A percentile compares a stretch with the other conserved stretches of the same genome.
These are phyloP conservation scores for Cyclotella sp. DNA, from an alignment of 108 stramenopile genomes.

Conservation along the genomic window DNA sequence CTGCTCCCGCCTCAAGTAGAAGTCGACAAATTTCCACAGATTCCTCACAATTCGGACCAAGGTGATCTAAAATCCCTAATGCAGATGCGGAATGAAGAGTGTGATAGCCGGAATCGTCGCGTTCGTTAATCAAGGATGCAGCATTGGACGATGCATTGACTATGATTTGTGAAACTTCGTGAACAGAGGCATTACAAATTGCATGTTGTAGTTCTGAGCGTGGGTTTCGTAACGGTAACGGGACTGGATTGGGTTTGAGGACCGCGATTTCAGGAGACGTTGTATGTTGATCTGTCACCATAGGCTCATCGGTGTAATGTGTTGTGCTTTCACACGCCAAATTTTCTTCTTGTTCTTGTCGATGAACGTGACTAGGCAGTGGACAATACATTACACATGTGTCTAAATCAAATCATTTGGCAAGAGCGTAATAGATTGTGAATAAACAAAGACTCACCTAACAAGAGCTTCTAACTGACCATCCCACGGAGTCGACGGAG, in stretches of 20 bases:
- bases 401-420: neutral
- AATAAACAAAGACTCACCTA: slow-evolving; percentile 47
- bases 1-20: slow-evolving; percentile 65
- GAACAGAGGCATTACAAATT: slow-evolving; percentile 73
- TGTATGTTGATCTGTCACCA: neutral
- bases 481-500: slow-evolving; percentile 89
- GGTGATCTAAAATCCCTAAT: slow-evolving; percentile 58
- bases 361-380: slow-evolving; percentile 22
- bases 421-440: neutral
- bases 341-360: slow-evolving; percentile 8
- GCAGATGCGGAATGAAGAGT: slow-evolving; percentile 79
- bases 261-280: slow-evolving; percentile 1
- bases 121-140: slow-evolving; percentile 39
- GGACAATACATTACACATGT: neutral
- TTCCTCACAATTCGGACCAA: slow-evolving; percentile 38
- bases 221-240: slow-evolving; percentile 31
- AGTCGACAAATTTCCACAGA: slow-evolving; percentile 59
- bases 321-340: neutral
- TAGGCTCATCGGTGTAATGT: neutral
- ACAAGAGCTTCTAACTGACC: slow-evolving; percentile 80
- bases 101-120: slow-evolving; percentile 65
- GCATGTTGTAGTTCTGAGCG: slow-evolving; percentile 69
- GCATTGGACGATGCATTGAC: slow-evolving; percentile 33
- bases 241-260: slow-evolving; percentile 14
- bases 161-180: slow-evolving; percentile 51